These are phyloP conservation scores for Gremmenia infestans DNA, from an alignment of 2,329 filamentous ascomycete species.

Conservation along the genomic window DNA sequence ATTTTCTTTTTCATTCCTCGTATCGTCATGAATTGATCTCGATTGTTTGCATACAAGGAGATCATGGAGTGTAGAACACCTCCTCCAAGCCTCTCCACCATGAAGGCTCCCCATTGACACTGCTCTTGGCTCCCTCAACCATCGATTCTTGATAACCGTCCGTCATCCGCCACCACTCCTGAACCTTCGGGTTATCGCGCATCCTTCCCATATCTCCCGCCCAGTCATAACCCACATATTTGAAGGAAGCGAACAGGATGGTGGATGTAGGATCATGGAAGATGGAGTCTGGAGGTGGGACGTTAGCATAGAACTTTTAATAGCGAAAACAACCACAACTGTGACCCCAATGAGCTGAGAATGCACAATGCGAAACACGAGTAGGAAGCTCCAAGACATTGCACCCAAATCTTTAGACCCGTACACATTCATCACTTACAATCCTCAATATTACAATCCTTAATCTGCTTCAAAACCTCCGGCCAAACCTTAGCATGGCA, in stretches of 20 bases:
- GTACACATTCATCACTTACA: conserved; percentile 41
- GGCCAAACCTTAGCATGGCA: conserved; percentile 73
- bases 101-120: conserved; percentile 51
- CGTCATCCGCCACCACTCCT: conserved; percentile 78
- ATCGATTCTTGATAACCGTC: conserved; percentile 67
- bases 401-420: neutral
- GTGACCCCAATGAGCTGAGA: neutral
- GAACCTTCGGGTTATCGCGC: conserved; percentile 65
- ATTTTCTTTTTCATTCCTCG: conserved; percentile 7
- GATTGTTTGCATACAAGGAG: neutral
- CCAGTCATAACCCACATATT: conserved; percentile 70
- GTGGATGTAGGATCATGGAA: conserved; percentile 59
- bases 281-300: conserved; percentile 55
- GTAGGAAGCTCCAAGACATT: too few species aligned
- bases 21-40: neutral
- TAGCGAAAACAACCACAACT: neutral
- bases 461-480: conserved; percentile 70
- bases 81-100: conserved; percentile 69
- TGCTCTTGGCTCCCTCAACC: conserved; percentile 54
- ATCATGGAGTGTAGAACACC: conserved; percentile 57
- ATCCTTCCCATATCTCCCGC: conserved; percentile 72
- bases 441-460: conserved; percentile 68
- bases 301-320: neutral
- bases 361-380: neutral
- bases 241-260: conserved; percentile 71